Percentiles rank a stretch among this genome's conserved stretches.
These are phyloP conservation scores for Solanum stenotomum DNA, from an alignment of 257 asterid species.

Conservation along the genomic window DNA sequence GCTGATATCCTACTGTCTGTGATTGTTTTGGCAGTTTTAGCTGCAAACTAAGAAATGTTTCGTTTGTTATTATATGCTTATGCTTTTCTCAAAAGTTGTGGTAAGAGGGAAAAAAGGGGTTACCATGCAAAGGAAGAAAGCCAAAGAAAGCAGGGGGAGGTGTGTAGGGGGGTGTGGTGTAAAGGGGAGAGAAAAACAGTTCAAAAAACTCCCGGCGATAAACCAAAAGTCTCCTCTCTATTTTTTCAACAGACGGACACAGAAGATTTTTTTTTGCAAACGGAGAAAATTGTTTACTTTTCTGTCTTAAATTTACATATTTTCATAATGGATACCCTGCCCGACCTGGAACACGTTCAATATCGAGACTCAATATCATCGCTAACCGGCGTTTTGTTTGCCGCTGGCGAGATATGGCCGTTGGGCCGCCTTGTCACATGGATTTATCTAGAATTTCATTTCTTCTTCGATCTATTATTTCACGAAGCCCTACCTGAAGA, in stretches of 20 bases:
- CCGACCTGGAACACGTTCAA: neutral
- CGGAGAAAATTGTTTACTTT: neutral
- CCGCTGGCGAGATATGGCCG: constrained; percentile 39
- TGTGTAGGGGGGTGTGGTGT: neutral
- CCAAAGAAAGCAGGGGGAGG: neutral
- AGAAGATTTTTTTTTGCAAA: neutral
- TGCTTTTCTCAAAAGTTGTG: neutral
- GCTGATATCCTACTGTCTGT: neutral
- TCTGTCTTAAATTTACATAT: neutral
- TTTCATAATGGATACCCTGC: neutral
- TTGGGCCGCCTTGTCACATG: constrained; percentile 9
- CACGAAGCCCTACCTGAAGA: constrained; percentile 3
- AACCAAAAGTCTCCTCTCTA: neutral
- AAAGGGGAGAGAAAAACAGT: neutral
- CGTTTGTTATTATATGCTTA: neutral
- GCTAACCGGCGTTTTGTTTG: neutral
- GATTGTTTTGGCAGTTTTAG: neutral
- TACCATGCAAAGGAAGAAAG: neutral
- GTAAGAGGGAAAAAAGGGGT: neutral
- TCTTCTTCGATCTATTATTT: constrained; percentile 12
- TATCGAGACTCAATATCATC: neutral
- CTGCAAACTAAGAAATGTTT: neutral
- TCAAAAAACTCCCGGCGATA: neutral
- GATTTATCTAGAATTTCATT: constrained; percentile 5
- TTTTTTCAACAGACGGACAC: neutral